Conservation (phyloP, 352 stramenopile genomes). For the Phytophthora meadii region DNA sequence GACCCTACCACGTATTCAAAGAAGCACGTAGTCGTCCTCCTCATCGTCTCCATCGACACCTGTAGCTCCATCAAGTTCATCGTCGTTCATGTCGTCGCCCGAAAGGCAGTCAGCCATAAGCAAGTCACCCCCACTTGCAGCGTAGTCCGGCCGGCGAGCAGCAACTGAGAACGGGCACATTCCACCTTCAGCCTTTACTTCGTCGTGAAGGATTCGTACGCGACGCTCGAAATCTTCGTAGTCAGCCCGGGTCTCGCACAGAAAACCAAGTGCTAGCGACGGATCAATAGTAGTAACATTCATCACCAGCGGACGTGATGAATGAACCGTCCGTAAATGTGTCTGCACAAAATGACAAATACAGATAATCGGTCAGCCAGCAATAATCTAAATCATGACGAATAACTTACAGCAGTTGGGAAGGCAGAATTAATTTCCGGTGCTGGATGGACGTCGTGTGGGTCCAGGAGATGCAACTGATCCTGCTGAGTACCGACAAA, state of each 20-base stretch:
- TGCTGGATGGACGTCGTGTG: conserved; percentile 77
- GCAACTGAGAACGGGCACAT: conserved; percentile 77
- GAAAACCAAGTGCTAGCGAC: conserved; percentile 94
- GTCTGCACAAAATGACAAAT: conserved; percentile 49
- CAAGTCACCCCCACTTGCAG: conserved; percentile 50
- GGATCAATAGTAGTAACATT: conserved; percentile 92
- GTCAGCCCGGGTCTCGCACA: conserved; percentile 82
- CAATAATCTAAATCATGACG: not conserved
- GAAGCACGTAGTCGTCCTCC: too few species aligned
- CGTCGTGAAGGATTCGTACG: conserved; percentile 51
- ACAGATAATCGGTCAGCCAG: conserved; percentile 1
- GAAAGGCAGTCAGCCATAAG: conserved; percentile 66
- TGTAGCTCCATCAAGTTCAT: conserved; percentile 35
- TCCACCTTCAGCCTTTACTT: conserved; percentile 42
- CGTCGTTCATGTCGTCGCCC: conserved; percentile 68
- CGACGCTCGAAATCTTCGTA: conserved; percentile 74
- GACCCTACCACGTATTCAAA: conserved; percentile 34
- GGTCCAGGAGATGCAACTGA: conserved; percentile 85
- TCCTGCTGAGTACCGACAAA: conserved; percentile 93
- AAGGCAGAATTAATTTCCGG: conserved; percentile 78
- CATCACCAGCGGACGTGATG: conserved; percentile 73
- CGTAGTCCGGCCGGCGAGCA: conserved; percentile 64
- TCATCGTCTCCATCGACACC: conserved; percentile 23
- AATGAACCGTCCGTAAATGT: conserved; percentile 64
- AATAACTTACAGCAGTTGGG: conserved; percentile 63